phyloP scores from a whole-genome alignment of 352 stramenopile species.

The Phytophthora fragariaefolia region DNA sequence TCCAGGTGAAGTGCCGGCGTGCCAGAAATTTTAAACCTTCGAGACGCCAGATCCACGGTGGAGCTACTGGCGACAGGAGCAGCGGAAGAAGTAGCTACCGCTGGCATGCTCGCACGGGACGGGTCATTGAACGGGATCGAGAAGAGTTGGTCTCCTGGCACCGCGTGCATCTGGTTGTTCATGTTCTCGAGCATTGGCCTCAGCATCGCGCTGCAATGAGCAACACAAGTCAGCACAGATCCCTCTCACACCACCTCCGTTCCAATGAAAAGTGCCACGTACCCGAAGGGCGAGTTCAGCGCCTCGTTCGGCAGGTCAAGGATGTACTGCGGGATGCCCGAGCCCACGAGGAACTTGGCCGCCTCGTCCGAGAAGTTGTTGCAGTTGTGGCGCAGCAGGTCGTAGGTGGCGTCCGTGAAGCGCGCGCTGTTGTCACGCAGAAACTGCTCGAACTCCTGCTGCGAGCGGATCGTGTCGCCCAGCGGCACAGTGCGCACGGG shows the following conservation, averaged over 20 bases:
- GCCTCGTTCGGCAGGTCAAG: slow-evolving; percentile 90
- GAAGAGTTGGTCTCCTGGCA: slow-evolving; percentile 55
- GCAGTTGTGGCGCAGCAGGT: slow-evolving; percentile 96
- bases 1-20: slow-evolving; percentile 56
- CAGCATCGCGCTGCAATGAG: slow-evolving; percentile 65
- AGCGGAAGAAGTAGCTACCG: not conserved
- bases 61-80: not conserved
- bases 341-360: slow-evolving; percentile 85
- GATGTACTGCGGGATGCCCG: slow-evolving; percentile 92
- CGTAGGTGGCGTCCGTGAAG: slow-evolving; percentile 92
- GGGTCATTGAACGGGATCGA: slow-evolving; percentile 79
- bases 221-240: slow-evolving; percentile 9
- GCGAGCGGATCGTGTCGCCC: slow-evolving; percentile 75
- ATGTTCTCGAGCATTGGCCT: slow-evolving; percentile 86
- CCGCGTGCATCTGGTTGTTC: slow-evolving; percentile 77
- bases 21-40: slow-evolving; percentile 65
- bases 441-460: slow-evolving; percentile 88
- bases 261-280: slow-evolving; percentile 27
- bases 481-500: slow-evolving; percentile 85
- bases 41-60: slow-evolving; percentile 37
- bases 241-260: not conserved
- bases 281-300: slow-evolving; percentile 90
- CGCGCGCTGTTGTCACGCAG: slow-evolving; percentile 72
- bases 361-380: slow-evolving; percentile 97
- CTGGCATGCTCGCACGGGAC: slow-evolving; percentile 35